phyloP scores from a whole-genome alignment of 164 flowering plant genomes.

The Umbilicus rupestris region DNA sequence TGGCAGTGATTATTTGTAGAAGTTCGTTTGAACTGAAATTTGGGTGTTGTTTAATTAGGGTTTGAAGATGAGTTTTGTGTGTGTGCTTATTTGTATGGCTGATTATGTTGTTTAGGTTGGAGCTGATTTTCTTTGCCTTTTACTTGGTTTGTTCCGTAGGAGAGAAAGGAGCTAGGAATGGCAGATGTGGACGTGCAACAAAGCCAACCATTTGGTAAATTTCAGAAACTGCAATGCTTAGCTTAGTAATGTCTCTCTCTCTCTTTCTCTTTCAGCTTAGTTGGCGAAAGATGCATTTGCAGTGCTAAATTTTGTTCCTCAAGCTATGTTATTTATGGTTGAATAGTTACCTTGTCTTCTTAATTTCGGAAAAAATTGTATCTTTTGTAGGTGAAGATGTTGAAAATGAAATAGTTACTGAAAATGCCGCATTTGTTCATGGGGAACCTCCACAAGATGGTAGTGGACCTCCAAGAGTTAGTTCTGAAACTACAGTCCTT shows the following conservation, averaged over 20 bases:
- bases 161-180: constrained; percentile 18
- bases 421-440: constrained; percentile 49
- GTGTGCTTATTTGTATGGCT: not conserved
- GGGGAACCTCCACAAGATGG: constrained; percentile 58
- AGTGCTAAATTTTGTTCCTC: too few species aligned
- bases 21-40: not conserved
- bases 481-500: constrained; percentile 50
- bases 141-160: too few species aligned
- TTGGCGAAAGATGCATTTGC: too few species aligned
- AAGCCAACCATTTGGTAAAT: constrained; percentile 22
- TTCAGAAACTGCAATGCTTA: not conserved
- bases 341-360: too few species aligned
- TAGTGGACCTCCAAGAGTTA: constrained; percentile 57
- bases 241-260: too few species aligned
- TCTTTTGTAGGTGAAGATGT: constrained; percentile 30
- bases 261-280: too few species aligned
- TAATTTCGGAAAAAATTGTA: too few species aligned
- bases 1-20: not conserved
- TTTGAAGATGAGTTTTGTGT: not conserved
- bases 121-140: not conserved
- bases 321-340: too few species aligned
- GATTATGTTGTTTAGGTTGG: not conserved
- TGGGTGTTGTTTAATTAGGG: not conserved
- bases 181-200: constrained; percentile 31
- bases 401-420: constrained; percentile 53